Evolutionary conservation across 83 land plant genomes (phyloP).

Genomic region (Picea mariana): DNA sequence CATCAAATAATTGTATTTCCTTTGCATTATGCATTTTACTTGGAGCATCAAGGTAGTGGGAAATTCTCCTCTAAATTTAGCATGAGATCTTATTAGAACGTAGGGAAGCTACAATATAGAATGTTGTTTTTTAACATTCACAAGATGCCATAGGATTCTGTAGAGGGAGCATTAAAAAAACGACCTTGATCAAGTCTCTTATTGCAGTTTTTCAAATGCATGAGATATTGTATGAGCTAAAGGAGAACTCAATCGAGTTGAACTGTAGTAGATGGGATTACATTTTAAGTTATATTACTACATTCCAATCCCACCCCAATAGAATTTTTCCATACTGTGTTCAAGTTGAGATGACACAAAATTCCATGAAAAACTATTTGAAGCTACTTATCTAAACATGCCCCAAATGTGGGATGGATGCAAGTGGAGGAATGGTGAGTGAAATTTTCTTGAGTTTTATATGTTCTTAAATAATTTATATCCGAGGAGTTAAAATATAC

Average conservation of each 20-base stretch:
- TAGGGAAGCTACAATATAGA: constrained; percentile 89
- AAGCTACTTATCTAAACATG: constrained; percentile 86
- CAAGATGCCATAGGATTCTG: constrained; percentile 58
- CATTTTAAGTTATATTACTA: no score
- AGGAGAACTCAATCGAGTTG: no score
- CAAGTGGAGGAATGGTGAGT: constrained; percentile 93
- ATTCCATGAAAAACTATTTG: constrained; percentile 71
- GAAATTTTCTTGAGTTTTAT: no score
- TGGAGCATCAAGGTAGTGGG: no score
- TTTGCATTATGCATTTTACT: no score
- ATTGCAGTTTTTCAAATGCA: constrained; percentile 96
- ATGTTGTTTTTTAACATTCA: constrained; percentile 74
- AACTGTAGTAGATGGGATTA: no score
- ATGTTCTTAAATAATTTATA: no score
- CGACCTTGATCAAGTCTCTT: constrained; percentile 81
- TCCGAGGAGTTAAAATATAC: no score
- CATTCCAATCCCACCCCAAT: constrained; percentile 27
- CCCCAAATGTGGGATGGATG: constrained; percentile 87
- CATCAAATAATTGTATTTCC: no score
- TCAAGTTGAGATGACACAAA: constrained; percentile 81
- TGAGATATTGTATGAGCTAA: constrained; percentile 53
- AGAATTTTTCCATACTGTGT: constrained; percentile 84
- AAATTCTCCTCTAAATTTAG: neutral
- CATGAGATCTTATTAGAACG: neutral
- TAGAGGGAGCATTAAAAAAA: constrained; percentile 78